Conservation (phyloP, 2,329 filamentous ascomycete genomes). For the Aureobasidium uvarum region DNA sequence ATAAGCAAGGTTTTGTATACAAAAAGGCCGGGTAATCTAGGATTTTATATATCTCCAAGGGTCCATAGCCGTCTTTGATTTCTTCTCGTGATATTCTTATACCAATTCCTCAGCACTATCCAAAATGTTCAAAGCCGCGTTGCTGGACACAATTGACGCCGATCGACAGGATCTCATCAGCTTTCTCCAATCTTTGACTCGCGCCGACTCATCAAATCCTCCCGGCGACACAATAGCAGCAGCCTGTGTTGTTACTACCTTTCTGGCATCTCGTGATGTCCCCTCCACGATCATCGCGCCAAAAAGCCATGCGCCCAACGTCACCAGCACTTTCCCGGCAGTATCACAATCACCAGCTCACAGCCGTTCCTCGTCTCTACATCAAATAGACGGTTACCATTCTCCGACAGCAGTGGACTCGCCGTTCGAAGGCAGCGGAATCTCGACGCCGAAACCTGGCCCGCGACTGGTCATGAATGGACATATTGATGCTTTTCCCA, state of each 20-base stretch:
- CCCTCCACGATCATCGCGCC: conserved; percentile 36
- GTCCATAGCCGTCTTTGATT: neutral
- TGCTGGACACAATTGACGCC: conserved; percentile 34
- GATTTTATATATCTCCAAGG: neutral
- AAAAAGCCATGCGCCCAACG: conserved; percentile 37
- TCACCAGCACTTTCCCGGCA: conserved; percentile 38
- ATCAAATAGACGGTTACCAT: conserved; percentile 19
- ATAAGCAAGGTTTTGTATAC: conserved; percentile 21
- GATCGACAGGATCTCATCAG: conserved; percentile 34
- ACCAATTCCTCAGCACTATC: neutral
- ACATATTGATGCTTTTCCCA: conserved; percentile 47
- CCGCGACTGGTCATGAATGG: conserved; percentile 44
- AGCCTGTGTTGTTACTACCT: conserved; percentile 37
- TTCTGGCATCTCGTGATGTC: conserved; percentile 35
- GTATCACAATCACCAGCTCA: conserved; percentile 16
- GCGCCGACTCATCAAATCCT: conserved; percentile 42
- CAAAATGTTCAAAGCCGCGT: conserved; percentile 30
- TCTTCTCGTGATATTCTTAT: neutral
- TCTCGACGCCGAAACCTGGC: conserved; percentile 28
- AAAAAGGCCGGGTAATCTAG: neutral
- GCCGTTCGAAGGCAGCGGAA: neutral
- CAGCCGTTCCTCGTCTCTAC: conserved; percentile 3
- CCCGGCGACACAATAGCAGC: conserved; percentile 42
- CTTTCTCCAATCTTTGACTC: conserved; percentile 40
- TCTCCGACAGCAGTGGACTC: neutral